A percentile compares a stretch with the other conserved stretches of the same genome.
Evolutionary conservation across 371 early-diverging fungal genomes (phyloP).

Genomic region (Mucor piriformis): DNA sequence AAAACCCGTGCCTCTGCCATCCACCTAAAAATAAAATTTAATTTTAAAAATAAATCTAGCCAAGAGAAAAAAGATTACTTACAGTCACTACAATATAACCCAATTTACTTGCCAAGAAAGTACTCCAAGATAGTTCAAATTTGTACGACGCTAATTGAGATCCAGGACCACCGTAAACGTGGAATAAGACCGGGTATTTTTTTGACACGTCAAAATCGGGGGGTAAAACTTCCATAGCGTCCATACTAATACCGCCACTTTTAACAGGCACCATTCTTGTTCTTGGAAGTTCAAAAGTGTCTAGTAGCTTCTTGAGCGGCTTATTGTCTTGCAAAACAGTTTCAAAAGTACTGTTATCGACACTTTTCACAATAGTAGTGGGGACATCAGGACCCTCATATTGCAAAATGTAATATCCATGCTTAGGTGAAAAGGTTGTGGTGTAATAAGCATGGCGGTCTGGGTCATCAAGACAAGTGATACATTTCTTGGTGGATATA

Average conservation of each 20-base stretch:
- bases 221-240: constrained; percentile 80
- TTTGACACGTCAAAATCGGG: constrained; percentile 75
- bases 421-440: constrained; percentile 72
- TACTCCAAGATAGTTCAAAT: constrained; percentile 71
- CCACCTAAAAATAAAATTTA: constrained; percentile 45
- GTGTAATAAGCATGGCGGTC: constrained; percentile 66
- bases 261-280: constrained; percentile 56
- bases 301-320: constrained; percentile 37
- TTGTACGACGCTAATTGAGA: constrained; percentile 78
- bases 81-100: constrained; percentile 56
- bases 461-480: constrained; percentile 34
- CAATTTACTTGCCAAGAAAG: constrained; percentile 62
- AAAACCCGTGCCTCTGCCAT: constrained; percentile 89
- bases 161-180: constrained; percentile 91
- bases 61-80: constrained; percentile 1
- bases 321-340: constrained; percentile 61
- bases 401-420: constrained; percentile 68
- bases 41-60: not conserved
- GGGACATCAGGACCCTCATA: constrained; percentile 88
- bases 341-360: constrained; percentile 50
- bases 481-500: constrained; percentile 26
- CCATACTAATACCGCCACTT: constrained; percentile 52
- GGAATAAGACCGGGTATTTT: constrained; percentile 82
- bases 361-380: constrained; percentile 66
- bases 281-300: constrained; percentile 58